Evolutionary conservation across 768 basidiomycete genomes (phyloP), one percentile per base, ranked within the genome.

Genomic region (Russula emetica): DNA sequence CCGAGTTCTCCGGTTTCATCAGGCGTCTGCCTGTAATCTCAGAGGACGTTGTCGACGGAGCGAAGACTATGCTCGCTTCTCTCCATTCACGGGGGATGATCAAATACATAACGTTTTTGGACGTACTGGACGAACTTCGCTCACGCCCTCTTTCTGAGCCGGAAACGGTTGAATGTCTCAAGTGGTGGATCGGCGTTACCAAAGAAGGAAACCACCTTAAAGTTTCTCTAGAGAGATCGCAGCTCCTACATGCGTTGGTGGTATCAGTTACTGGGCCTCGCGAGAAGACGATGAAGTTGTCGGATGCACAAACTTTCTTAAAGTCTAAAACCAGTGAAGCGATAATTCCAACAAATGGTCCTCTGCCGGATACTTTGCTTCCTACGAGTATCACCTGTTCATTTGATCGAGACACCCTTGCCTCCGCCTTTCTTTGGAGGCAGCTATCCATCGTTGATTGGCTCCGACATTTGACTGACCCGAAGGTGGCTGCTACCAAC

Each of bases 391-490:
- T 94, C 57, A 85, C 86, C 67, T 85, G 83, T 63, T 73, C 80
- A 16, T 80, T 95, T 66, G 72, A 80, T 8, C 69, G 80, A 0
- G 77, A 79, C 3, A 76, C 79, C 26, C 76, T 95, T 7, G 61
- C 64, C 1, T 66, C 73, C 5, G 77, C 82, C 7, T 91, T 98
- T 66, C 84, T 83, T 2, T 96, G 94, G 90, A 76, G 77, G 24
- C 93, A 97, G 71, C 77, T 98, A 9, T 79, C 83, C 0, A 72
- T 94, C 24, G 71, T 82, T 6, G 84, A 92, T 20, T 98, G 95
- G 92, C 69, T 95, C 58, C 75, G 75, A 20, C 81, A 88, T 73
- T 76, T 97, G 56, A 78, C 83, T 32, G 79, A 79, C 55, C 74
- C 82, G 1, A 67, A 77, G 3, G 75, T 83, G 49, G 67, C 73